Evolutionary conservation across 805 yeast species (phyloP).

Genomic region (Yamadazyma akitaensis): DNA sequence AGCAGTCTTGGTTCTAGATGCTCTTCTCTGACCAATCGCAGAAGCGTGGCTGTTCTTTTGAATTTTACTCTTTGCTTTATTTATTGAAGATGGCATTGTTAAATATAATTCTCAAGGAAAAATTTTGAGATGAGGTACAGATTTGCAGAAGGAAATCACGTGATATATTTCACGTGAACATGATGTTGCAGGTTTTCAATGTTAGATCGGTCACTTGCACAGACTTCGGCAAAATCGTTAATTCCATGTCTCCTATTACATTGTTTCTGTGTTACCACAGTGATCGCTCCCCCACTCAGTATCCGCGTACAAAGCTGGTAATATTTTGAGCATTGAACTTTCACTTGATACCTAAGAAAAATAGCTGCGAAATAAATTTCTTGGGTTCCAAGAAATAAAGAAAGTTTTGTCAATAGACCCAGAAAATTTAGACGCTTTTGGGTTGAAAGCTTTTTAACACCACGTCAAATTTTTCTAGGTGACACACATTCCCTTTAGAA

Average conservation of each 20-base stretch:
- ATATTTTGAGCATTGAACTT: neutral
- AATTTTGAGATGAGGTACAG: slow-evolving; percentile 1
- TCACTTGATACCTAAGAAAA: neutral
- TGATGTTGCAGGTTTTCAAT: no score
- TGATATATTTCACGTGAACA: neutral
- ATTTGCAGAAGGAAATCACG: neutral
- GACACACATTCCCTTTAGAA: neutral
- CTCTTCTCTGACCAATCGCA: slow-evolving; percentile 52
- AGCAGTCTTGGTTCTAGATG: slow-evolving; percentile 44
- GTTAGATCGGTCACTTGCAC: no score
- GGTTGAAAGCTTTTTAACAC: neutral
- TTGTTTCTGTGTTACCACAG: neutral
- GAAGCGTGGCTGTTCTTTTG: slow-evolving; percentile 49
- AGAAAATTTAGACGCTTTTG: neutral
- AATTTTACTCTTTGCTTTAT: slow-evolving; percentile 68
- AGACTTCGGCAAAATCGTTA: no score
- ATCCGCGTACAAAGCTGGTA: neutral
- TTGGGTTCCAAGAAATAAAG: slow-evolving; percentile 1
- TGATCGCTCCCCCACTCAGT: neutral
- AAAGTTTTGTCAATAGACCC: slow-evolving; percentile 1
- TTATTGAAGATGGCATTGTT: slow-evolving; percentile 75
- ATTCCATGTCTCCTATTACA: neutral
- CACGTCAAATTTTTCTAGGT: neutral
- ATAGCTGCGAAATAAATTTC: slow-evolving; percentile 5
- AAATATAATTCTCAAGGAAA: slow-evolving; percentile 2